A percentile compares a stretch with the other conserved stretches of the same genome.
Conservation (phyloP, 768 basidiomycete species). For the Pulveroboletus sp. region DNA sequence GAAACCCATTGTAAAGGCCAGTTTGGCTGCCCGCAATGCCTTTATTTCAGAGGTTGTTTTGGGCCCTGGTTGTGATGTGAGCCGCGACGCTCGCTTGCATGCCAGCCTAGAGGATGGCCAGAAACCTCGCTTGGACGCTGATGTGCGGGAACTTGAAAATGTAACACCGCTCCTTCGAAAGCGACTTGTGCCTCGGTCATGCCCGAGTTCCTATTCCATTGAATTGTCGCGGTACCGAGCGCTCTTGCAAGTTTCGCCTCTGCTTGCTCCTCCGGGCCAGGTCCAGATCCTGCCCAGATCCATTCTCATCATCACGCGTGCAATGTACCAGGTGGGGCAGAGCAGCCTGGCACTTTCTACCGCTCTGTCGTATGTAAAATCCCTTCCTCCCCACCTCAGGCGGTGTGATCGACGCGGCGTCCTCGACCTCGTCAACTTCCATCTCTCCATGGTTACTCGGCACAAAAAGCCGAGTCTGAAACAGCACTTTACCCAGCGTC, state of each 20-base stretch:
- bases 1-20: not conserved
- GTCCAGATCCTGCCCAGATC: slow-evolving; percentile 38
- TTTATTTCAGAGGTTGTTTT: not conserved
- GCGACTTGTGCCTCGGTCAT: slow-evolving; percentile 15
- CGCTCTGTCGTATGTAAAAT: slow-evolving; percentile 44
- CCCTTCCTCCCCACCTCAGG: slow-evolving; percentile 42
- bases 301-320: slow-evolving; percentile 41
- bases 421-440: slow-evolving; percentile 46
- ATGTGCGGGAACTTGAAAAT: not conserved
- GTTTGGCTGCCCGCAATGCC: not conserved
- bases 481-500: slow-evolving; percentile 41
- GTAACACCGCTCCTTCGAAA: not conserved
- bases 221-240: slow-evolving; percentile 30
- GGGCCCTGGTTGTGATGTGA: not conserved
- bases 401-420: slow-evolving; percentile 32
- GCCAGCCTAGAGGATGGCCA: not conserved
- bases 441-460: slow-evolving; percentile 37
- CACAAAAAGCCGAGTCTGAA: slow-evolving; percentile 36
- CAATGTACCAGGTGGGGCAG: slow-evolving; percentile 42
- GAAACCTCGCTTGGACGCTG: not conserved
- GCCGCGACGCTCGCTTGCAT: not conserved
- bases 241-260: slow-evolving; percentile 41
- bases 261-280: slow-evolving; percentile 31
- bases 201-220: slow-evolving; percentile 6
- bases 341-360: slow-evolving; percentile 38